Conservation (phyloP, 805 yeast species). For the Ogataea sp. region DNA sequence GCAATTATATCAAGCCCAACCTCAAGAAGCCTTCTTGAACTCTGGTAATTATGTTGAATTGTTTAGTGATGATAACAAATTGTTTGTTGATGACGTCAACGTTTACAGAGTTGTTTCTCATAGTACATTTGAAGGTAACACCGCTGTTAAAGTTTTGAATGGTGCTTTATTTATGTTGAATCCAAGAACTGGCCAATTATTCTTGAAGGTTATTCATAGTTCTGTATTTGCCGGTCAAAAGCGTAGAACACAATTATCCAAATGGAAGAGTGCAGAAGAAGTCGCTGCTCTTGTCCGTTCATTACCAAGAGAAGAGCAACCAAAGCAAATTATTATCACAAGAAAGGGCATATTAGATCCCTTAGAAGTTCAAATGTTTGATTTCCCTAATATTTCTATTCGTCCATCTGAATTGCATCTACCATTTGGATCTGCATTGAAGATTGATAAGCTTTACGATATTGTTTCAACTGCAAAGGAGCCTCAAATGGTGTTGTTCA, state of each 20-base stretch:
- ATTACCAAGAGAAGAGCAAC: constrained; percentile 88
- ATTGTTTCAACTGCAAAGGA: constrained; percentile 81
- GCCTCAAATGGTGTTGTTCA: constrained; percentile 87
- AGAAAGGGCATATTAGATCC: constrained; percentile 92
- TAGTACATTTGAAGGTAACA: constrained; percentile 85
- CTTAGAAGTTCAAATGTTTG: constrained; percentile 92
- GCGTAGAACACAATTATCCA: constrained; percentile 84
- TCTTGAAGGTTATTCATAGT: constrained; percentile 83
- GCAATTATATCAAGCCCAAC: constrained; percentile 88
- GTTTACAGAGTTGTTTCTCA: constrained; percentile 92
- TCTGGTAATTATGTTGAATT: constrained; percentile 87
- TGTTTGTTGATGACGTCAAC: constrained; percentile 89
- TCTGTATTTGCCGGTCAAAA: constrained; percentile 97
- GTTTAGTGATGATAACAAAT: constrained; percentile 73
- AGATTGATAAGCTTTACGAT: constrained; percentile 71
- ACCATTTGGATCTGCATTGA: constrained; percentile 84
- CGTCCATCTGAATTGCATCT: constrained; percentile 83
- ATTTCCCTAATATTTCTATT: constrained; percentile 86
- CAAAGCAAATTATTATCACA: constrained; percentile 84
- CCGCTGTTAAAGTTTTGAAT: constrained; percentile 86
- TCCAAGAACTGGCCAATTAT: constrained; percentile 86
- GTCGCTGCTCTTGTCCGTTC: constrained; percentile 87
- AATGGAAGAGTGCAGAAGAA: constrained; percentile 98
- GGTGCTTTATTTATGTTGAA: constrained; percentile 88
- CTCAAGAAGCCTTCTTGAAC: constrained; percentile 84